These are phyloP conservation scores for Fallopia convolvulus DNA, from an alignment of 148 eudicot genomes.

Conservation along the genomic window DNA sequence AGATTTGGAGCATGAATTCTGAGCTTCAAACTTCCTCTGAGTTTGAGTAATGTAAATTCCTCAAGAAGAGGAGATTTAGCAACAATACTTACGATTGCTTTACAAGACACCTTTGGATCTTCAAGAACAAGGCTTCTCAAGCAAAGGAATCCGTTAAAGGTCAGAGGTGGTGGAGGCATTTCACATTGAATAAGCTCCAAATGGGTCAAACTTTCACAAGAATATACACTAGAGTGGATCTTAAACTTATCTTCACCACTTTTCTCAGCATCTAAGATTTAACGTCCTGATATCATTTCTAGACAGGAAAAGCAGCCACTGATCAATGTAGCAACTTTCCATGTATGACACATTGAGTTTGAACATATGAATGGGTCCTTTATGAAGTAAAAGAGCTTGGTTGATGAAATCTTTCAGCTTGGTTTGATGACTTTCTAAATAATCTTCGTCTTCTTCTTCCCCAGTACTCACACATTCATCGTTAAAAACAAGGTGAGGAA, in stretches of 20 bases:
- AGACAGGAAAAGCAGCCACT: too few species aligned
- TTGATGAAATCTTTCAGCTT: constrained; percentile 29
- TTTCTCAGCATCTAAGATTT: neutral
- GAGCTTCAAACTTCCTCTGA: constrained; percentile 42
- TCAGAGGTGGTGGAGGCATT: constrained; percentile 40
- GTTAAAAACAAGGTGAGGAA: constrained; percentile 38
- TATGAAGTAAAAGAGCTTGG: constrained; percentile 31
- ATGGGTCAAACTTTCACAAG: constrained; percentile 35
- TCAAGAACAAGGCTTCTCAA: constrained; percentile 49
- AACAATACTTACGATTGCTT: constrained; percentile 42
- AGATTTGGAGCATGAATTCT: constrained; percentile 59
- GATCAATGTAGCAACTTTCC: constrained; percentile 31
- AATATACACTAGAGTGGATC: constrained; percentile 49
- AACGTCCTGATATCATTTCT: too few species aligned
- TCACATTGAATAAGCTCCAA: constrained; percentile 65
- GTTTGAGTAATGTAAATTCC: constrained; percentile 42
- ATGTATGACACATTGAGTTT: constrained; percentile 34
- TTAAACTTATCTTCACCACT: constrained; percentile 11
- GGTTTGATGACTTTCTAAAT: constrained; percentile 29
- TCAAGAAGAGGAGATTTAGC: constrained; percentile 55
- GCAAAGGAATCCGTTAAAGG: constrained; percentile 41
- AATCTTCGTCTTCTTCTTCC: too few species aligned
- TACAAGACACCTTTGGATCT: constrained; percentile 35
- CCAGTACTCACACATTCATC: constrained; percentile 35
- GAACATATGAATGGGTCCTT: constrained; percentile 61